Percentiles rank a stretch among this genome's conserved stretches.
These are phyloP conservation scores for Sphagnum contortum DNA, from an alignment of 225 moss, liverwort and hornwort species.

Conservation along the genomic window DNA sequence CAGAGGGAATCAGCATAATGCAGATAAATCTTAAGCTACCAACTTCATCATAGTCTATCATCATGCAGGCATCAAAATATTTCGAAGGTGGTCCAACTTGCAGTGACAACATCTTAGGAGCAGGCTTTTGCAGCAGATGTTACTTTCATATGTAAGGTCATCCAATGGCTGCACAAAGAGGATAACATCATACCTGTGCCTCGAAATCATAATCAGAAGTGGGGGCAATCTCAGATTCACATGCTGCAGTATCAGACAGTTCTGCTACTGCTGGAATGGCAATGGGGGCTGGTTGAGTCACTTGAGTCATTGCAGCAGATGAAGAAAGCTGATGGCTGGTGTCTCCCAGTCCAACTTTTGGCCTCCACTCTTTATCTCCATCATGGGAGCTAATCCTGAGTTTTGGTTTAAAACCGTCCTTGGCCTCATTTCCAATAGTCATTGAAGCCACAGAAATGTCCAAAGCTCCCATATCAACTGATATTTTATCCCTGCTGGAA, in stretches of 20 bases:
- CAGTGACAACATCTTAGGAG: too few relatives aligned
- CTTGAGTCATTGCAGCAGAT: conserved; percentile 3
- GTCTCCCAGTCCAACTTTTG: conserved; percentile 51
- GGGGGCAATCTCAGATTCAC: conserved; percentile 29
- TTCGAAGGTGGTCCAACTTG: too few relatives aligned
- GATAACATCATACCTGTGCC: conserved; percentile 46
- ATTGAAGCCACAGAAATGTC: conserved; percentile 20
- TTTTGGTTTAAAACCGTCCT: conserved; percentile 53
- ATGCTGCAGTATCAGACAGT: conserved; percentile 25
- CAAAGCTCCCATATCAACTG: conserved; percentile 13
- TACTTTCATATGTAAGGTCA: too few relatives aligned
- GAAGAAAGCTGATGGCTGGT: conserved; percentile 17
- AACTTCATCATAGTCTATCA: too few relatives aligned
- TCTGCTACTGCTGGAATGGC: conserved; percentile 13
- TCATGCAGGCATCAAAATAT: too few relatives aligned
- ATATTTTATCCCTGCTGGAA: conserved; percentile 29
- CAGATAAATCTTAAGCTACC: too few relatives aligned
- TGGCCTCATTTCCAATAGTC: conserved; percentile 18
- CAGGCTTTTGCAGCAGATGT: too few relatives aligned
- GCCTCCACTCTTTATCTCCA: conserved; percentile 98
- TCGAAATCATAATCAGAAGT: conserved; percentile 66
- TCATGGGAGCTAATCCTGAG: conserved; percentile 62
- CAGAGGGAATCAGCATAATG: too few relatives aligned
- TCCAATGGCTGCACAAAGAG: too few relatives aligned
- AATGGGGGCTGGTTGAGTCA: conserved; percentile 8